phyloP scores from a whole-genome alignment of 176 grass and related monocot species.

The Cocos nucifera region DNA sequence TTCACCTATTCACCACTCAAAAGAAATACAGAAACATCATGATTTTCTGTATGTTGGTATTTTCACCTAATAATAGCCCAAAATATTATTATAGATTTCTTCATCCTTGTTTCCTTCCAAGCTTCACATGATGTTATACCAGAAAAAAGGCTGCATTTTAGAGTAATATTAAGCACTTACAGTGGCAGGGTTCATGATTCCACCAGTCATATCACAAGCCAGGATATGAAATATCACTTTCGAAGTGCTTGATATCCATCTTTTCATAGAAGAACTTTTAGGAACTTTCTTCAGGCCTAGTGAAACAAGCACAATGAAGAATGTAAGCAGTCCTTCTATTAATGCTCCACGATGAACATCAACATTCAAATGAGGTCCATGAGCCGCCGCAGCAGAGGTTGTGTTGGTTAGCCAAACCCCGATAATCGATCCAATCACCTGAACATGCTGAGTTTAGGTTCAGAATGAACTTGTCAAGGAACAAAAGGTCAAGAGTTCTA shows the following conservation, averaged over 20 bases:
- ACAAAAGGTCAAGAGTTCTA: too few relatives aligned
- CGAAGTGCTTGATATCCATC: conserved; percentile 12
- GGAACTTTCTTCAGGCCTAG: conserved; percentile 9
- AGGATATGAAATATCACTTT: conserved; percentile 13
- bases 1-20: too few relatives aligned
- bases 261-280: conserved; percentile 9
- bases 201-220: conserved; percentile 13
- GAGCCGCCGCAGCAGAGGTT: conserved; percentile 5
- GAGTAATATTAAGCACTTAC: conserved; percentile 5
- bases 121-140: neutral
- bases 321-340: conserved; percentile 16
- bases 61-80: too few relatives aligned
- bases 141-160: neutral
- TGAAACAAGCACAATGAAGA: neutral
- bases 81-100: too few relatives aligned
- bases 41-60: too few relatives aligned
- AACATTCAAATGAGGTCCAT: conserved; percentile 12
- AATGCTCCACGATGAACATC: conserved; percentile 16
- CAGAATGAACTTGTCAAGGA: neutral
- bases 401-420: conserved; percentile 19
- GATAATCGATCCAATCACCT: conserved; percentile 15
- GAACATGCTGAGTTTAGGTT: neutral
- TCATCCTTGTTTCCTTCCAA: too few relatives aligned
- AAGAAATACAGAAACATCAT: too few relatives aligned
- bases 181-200: conserved; percentile 21